A percentile compares a stretch with the other conserved stretches of the same genome.
phyloP scores from a whole-genome alignment of 108 stramenopile species.

The Aureococcus anophagefferens region DNA sequence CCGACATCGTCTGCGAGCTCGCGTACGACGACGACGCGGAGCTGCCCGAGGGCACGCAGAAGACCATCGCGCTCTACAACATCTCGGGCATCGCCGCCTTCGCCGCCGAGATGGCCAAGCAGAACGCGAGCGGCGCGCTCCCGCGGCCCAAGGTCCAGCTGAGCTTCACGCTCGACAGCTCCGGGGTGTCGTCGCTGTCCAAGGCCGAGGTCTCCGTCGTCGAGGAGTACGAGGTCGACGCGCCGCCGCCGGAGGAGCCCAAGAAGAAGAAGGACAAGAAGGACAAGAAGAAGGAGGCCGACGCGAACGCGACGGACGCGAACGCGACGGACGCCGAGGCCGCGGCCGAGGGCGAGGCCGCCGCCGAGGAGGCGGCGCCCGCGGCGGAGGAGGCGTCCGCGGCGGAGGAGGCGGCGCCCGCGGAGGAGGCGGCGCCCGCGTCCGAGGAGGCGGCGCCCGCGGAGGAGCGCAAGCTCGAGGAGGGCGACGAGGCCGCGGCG shows the following conservation, averaged over 20 bases:
- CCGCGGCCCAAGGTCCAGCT: constrained; percentile 80
- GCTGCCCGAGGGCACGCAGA: constrained; percentile 56
- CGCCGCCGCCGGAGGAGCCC: constrained; percentile 45
- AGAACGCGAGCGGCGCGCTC: constrained; percentile 22
- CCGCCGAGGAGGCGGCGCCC: constrained; percentile 24
- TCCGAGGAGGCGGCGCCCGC: constrained; percentile 15
- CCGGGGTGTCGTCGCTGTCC: constrained; percentile 68
- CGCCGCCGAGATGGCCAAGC: constrained; percentile 81
- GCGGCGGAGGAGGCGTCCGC: constrained; percentile 27
- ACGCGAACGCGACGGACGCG: constrained; percentile 13
- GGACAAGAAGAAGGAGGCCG: constrained; percentile 9
- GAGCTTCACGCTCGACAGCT: constrained; percentile 76
- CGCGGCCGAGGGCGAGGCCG: constrained; percentile 22
- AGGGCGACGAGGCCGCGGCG: constrained; percentile 33
- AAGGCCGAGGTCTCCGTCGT: constrained; percentile 91
- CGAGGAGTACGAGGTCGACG: constrained; percentile 65
- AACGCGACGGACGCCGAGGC: constrained; percentile 17
- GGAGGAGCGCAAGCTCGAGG: constrained; percentile 11
- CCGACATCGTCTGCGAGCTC: constrained; percentile 69
- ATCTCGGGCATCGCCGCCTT: constrained; percentile 79
- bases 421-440: constrained; percentile 10
- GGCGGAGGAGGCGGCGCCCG: constrained; percentile 20
- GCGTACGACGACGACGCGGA: constrained; percentile 65
- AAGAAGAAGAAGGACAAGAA: constrained; percentile 41
- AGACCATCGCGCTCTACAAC: constrained; percentile 67